Conservation (phyloP, 805 yeast genomes). For the Metschnikowia proteae region DNA sequence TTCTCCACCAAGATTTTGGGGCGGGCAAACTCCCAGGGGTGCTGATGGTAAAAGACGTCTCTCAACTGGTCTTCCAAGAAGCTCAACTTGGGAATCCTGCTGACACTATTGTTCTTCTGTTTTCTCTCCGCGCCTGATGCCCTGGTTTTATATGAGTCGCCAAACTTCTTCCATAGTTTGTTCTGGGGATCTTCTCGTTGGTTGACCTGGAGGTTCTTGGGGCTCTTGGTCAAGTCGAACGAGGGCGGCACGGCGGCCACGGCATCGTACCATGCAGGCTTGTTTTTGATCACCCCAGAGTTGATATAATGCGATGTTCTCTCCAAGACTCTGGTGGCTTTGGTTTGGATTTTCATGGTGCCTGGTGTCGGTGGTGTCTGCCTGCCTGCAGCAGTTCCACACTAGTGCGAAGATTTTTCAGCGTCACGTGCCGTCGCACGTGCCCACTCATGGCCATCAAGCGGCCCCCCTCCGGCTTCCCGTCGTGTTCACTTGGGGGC, state of each 20-base stretch:
- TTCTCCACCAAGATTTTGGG: slow-evolving; percentile 83
- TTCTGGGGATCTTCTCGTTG: slow-evolving; percentile 30
- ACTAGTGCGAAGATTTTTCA: slow-evolving; percentile 5
- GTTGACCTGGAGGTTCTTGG: slow-evolving; percentile 28
- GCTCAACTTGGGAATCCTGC: slow-evolving; percentile 50
- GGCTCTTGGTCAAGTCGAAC: slow-evolving; percentile 51
- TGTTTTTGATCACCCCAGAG: slow-evolving; percentile 62
- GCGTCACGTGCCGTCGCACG: slow-evolving; percentile 7
- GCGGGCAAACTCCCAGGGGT: slow-evolving; percentile 96
- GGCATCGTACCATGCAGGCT: slow-evolving; percentile 89
- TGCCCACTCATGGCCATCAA: not conserved
- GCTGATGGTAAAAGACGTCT: slow-evolving; percentile 79
- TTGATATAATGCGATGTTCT: slow-evolving; percentile 73
- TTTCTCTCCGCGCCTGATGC: slow-evolving; percentile 31
- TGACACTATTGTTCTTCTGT: slow-evolving; percentile 38
- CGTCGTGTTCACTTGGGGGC: no score
- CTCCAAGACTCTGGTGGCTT: slow-evolving; percentile 73
- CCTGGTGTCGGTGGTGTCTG: not conserved
- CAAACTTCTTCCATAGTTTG: slow-evolving; percentile 13
- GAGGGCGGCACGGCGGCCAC: slow-evolving; percentile 82
- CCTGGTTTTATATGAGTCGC: slow-evolving; percentile 45
- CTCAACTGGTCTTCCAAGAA: slow-evolving; percentile 80
- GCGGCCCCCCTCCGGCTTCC: not conserved
- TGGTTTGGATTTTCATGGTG: slow-evolving; percentile 58
- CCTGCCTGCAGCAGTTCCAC: not conserved